Percentiles rank a stretch among this genome's conserved stretches.
These are phyloP conservation scores for Xylaria flabelliformis DNA, from an alignment of 495 filamentous ascomycete species.

Conservation along the genomic window DNA sequence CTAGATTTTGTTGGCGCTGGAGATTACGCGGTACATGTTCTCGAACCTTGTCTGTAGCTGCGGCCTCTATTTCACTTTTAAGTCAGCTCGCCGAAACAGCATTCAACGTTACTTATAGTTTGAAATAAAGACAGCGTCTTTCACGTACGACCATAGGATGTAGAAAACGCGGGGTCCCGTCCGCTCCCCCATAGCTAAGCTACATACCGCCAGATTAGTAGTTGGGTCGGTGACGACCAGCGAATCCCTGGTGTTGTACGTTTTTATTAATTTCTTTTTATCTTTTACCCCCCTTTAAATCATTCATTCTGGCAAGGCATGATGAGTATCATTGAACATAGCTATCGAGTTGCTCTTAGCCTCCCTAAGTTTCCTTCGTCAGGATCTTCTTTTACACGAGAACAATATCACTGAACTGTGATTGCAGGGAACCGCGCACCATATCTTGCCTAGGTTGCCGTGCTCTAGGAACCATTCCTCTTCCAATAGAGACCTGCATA, in stretches of 20 bases:
- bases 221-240: conserved; percentile 59
- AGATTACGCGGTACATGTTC: background rate
- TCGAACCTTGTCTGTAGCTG: background rate
- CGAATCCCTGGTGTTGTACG: conserved; percentile 57
- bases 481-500: too few relatives aligned
- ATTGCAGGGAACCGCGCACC: too few relatives aligned
- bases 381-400: too few relatives aligned
- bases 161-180: conserved; percentile 57
- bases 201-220: conserved; percentile 49
- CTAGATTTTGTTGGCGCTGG: background rate
- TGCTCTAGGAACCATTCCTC: too few relatives aligned
- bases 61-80: background rate
- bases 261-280: conserved; percentile 32
- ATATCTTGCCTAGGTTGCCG: too few relatives aligned
- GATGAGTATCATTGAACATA: too few relatives aligned
- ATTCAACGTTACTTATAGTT: too few relatives aligned
- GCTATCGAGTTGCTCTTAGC: too few relatives aligned
- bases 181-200: conserved; percentile 57
- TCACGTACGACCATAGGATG: conserved; percentile 54
- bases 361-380: too few relatives aligned
- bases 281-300: too few relatives aligned
- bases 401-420: too few relatives aligned
- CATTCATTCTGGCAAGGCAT: background rate
- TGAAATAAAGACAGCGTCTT: background rate
- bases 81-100: too few relatives aligned